These are phyloP conservation scores for Nicotiana undulata DNA, from an alignment of 257 asterid species.

Conservation along the genomic window DNA sequence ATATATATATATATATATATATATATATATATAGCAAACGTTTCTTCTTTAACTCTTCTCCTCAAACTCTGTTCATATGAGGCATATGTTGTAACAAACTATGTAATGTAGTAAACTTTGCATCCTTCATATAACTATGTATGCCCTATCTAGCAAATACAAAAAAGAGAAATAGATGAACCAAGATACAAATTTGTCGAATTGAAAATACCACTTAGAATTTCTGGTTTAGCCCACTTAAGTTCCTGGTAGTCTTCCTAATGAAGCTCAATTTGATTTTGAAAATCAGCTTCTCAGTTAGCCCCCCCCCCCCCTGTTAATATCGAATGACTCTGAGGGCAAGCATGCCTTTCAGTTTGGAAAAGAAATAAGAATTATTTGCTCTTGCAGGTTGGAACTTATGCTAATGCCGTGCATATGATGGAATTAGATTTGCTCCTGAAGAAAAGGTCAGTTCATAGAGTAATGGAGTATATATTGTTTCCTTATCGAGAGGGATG, in stretches of 20 bases:
- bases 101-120: not conserved
- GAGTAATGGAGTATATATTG: not conserved
- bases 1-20: no score
- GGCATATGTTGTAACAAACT: not conserved
- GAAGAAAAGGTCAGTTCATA: conserved; percentile 50
- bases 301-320: not conserved
- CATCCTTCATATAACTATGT: not conserved
- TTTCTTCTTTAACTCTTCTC: not conserved
- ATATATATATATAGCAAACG: not conserved
- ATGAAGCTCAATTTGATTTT: not conserved
- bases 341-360: conserved; percentile 1
- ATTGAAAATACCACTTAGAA: not conserved
- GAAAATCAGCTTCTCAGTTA: not conserved
- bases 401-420: conserved; percentile 55
- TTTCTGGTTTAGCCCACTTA: not conserved
- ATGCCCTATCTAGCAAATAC: not conserved
- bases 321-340: not conserved
- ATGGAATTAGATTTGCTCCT: conserved; percentile 59
- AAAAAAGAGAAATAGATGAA: not conserved
- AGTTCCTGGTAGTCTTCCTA: not conserved
- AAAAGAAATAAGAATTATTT: not conserved
- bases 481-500: not conserved
- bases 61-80: not conserved
- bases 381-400: conserved; percentile 49
- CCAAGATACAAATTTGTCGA: not conserved